Evolutionary conservation across 1,284 basidiomycete genomes (phyloP), one percentile per base, ranked within the genome.

Genomic region (Pseudozyma thailandica): DNA sequence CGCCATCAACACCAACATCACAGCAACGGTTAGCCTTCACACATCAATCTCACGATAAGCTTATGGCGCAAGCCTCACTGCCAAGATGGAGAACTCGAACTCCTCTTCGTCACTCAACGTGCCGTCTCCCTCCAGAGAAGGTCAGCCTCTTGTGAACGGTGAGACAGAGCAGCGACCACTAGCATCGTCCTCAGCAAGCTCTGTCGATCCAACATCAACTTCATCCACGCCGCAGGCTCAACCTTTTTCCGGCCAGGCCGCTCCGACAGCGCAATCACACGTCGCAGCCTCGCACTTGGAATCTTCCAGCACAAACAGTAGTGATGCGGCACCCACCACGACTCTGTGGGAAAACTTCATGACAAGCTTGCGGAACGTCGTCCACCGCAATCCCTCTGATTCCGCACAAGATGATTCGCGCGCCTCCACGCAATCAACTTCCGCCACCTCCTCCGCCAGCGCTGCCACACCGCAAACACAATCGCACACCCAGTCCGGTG

Each of bases 281-380:
- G 8, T 31, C 3, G 43, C 51, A 16, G 9, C 23, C 15, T 12
- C 42, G 9, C 21, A 45, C 35, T 38, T 43, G 25, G 9, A 46
- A 13, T n/a, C 27, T 18, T 37, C 47, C 4, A 10, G 23, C 5
- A 4, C 42, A 7, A 7, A 18, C 6, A 43, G 31, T 3, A 27
- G 21, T 15, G 18, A 44, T 4, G 16, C 48, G 4, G 30, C 47
- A 25, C 62, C 62, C 6, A 39, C 39, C 6, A 55, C 66, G 1
- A 63, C 59, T 0, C 25, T 70, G 6, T 70, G 66, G 66, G 56
- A 63, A 15, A 57, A 54, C 48, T 70, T 70, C 41, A 62, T 63
- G 60, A 33, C 54, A 16, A 63, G 48, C 47, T 33, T 70, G 21
- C 54, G 59, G 33, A 56, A 48, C 16, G 60, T 62, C 15, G 31